Evolutionary conservation across 192 early-diverging fungal genomes (phyloP).

Genomic region (Gorgonomyces haynaldii): DNA sequence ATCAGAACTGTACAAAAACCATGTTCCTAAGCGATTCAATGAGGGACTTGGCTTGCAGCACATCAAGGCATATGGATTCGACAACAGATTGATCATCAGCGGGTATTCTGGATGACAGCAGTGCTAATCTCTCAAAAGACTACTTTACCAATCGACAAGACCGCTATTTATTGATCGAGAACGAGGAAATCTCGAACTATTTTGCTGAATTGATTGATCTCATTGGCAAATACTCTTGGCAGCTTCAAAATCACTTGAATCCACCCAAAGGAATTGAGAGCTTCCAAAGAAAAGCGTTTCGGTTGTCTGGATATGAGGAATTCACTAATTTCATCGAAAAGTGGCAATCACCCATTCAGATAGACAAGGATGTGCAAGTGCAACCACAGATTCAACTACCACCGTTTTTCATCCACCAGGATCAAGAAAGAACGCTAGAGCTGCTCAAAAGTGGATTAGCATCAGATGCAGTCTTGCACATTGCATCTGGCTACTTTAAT

Average conservation of each 20-base stretch:
- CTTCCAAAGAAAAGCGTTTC: no score
- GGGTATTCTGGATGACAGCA: slow-evolving; percentile 17
- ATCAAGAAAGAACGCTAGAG: slow-evolving; percentile 49
- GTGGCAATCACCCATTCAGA: no score
- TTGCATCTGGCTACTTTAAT: slow-evolving; percentile 93
- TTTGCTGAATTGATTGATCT: slow-evolving; percentile 54
- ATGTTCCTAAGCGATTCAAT: slow-evolving; percentile 77
- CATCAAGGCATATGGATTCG: slow-evolving; percentile 85
- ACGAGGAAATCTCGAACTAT: slow-evolving; percentile 48
- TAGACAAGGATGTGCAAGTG: background rate
- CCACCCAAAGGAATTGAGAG: no score
- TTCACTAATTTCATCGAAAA: no score
- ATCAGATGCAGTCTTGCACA: slow-evolving; percentile 35
- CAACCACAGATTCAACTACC: slow-evolving; percentile 82
- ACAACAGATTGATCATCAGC: slow-evolving; percentile 68
- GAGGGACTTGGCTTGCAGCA: slow-evolving; percentile 92
- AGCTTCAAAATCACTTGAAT: no score
- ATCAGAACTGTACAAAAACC: slow-evolving; percentile 51
- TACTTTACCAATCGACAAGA: slow-evolving; percentile 96
- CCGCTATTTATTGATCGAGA: slow-evolving; percentile 68
- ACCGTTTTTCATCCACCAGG: slow-evolving; percentile 67
- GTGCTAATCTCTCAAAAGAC: slow-evolving; percentile 81
- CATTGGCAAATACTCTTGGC: slow-evolving; percentile 40
- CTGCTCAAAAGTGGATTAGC: no score
- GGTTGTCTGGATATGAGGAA: no score